Evolutionary conservation across 2,329 filamentous ascomycete genomes (phyloP).

Genomic region (Aspergillus hiratsukae): DNA sequence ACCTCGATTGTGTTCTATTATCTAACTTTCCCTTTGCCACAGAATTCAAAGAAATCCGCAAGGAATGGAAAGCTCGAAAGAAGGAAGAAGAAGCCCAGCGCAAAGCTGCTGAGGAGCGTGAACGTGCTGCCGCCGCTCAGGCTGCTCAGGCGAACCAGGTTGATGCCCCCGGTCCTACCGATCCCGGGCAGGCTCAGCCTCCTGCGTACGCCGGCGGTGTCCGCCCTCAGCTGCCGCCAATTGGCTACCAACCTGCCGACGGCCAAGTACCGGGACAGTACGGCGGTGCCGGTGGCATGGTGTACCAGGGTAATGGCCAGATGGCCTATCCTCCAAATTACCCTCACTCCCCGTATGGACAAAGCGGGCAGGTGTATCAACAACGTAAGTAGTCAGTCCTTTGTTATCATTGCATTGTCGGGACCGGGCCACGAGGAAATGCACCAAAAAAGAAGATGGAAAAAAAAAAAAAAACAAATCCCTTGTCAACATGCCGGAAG

Average conservation of each 20-base stretch:
- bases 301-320: constrained; percentile 47
- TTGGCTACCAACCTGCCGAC: constrained; percentile 63
- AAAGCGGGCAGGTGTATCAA: constrained; percentile 48
- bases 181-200: constrained; percentile 40
- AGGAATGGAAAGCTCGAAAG: constrained; percentile 98
- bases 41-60: constrained; percentile 99
- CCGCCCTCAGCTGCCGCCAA: constrained; percentile 67
- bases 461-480: constrained; percentile 5
- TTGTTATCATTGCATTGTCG: constrained; percentile 18
- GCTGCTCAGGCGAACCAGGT: constrained; percentile 39
- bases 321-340: constrained; percentile 46
- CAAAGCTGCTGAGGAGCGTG: constrained; percentile 83
- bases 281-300: constrained; percentile 49
- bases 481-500: constrained; percentile 7
- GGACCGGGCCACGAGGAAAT: constrained; percentile 16
- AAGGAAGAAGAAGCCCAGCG: constrained; percentile 93
- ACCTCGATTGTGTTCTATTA: neutral
- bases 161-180: constrained; percentile 48
- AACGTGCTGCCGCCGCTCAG: constrained; percentile 61
- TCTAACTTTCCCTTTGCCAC: constrained; percentile 12
- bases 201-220: constrained; percentile 47
- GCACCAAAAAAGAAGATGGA: constrained; percentile 8
- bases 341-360: constrained; percentile 48
- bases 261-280: constrained; percentile 58
- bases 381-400: constrained; percentile 43